Evolutionary conservation across 2,329 filamentous ascomycete species (phyloP), one percentile per base, ranked within the genome.

Genomic region (Aspergillus alliaceus): DNA sequence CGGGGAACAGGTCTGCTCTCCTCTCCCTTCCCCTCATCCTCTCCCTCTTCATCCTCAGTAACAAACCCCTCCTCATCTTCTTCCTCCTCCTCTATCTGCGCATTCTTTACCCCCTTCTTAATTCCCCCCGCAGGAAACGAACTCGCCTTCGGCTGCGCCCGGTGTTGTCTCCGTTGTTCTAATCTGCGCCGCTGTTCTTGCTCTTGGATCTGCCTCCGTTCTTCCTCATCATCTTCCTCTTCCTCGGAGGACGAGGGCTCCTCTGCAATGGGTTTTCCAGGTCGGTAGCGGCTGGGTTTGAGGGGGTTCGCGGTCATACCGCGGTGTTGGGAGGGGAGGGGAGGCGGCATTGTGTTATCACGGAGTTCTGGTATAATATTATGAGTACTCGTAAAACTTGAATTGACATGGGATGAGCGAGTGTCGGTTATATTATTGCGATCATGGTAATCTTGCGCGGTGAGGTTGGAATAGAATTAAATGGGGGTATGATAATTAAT

Each of bases 291-390:
- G 64, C 87, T 85, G 24, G 91, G 90, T 72, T 87, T 87, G 57
- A 88, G 78, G 3, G 91, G 92, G 70, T 97, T 96, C 61, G 93
- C 92, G 61, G 93, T 98, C 90, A 98, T 96, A 69, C 90, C 90
- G 59, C 76, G 73, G 58, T 75, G 73, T 20, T 67, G 66, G 42
- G 74, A 75, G 18, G 75, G 75, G 51, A 78, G 72, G 6, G 76
- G 75, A 31, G 77, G 77, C 32, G 77, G 77, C 77, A 79, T 79
- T 12, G 20, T 42, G 39, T 14, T 14, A 22, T 29, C 24, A 27
- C 27, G 27, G 27, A 29, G n/a, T n/a, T 42, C 20, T 25, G 22
- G 12, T 15, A 27, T 25, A 7, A 24, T n/a, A n/a, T n/a, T n/a
- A n/a, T n/a, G n/a, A n/a, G n/a, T n/a, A n/a, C n/a, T n/a, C n/a